phyloP scores from a whole-genome alignment of 2,329 filamentous ascomycete species.

The Talaromyces sp. region DNA sequence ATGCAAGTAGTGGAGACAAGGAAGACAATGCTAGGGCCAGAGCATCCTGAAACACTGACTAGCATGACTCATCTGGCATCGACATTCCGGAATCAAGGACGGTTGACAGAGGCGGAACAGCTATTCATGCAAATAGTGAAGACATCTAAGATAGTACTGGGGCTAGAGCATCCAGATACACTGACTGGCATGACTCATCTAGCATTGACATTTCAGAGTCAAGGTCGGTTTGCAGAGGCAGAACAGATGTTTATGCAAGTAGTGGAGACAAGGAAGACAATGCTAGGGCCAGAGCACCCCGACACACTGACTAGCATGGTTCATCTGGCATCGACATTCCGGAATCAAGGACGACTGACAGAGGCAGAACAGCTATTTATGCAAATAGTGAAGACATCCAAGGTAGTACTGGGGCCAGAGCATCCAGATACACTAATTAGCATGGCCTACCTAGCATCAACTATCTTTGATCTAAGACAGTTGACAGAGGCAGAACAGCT shows the following conservation, averaged over 20 bases:
- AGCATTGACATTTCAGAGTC: not conserved
- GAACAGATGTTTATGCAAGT: not conserved
- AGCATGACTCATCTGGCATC: not conserved
- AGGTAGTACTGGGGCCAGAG: not conserved
- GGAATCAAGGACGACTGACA: not conserved
- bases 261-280: not conserved
- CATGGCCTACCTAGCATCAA: not conserved
- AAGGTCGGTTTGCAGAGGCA: not conserved
- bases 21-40: not conserved
- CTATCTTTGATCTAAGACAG: not conserved
- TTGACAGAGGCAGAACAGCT: not conserved
- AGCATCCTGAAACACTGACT: not conserved
- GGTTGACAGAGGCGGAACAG: not conserved
- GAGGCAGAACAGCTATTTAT: constrained; percentile 1
- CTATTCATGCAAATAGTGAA: not conserved
- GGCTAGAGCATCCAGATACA: constrained; percentile 1
- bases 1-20: not conserved
- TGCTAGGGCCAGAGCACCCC: too few species aligned
- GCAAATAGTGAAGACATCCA: not conserved
- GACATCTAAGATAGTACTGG: not conserved
- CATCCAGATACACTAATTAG: not conserved
- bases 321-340: not conserved
- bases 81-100: not conserved
- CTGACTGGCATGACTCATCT: not conserved
- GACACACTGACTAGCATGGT: too few species aligned